Evolutionary conservation across 2,329 filamentous ascomycete species (phyloP).

Genomic region (Nigrograna mackinnonii): DNA sequence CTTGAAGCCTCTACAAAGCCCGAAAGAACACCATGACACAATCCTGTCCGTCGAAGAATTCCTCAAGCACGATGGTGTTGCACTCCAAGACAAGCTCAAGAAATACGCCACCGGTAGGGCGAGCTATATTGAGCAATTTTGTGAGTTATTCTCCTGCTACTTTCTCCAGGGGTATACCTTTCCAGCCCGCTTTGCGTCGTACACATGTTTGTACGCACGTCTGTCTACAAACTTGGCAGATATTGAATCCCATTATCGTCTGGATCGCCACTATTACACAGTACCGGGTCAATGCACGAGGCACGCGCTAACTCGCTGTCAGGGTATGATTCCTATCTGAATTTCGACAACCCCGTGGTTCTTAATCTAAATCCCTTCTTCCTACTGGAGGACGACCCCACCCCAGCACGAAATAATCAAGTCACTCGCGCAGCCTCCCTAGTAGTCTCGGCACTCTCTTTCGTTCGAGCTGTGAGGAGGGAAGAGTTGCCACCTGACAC

Average conservation of each 20-base stretch:
- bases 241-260: constrained; percentile 8
- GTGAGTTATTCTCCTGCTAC: constrained; percentile 65
- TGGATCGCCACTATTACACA: constrained; percentile 5
- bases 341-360: constrained; percentile 96
- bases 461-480: constrained; percentile 88
- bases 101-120: constrained; percentile 88
- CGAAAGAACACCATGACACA: constrained; percentile 82
- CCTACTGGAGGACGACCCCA: constrained; percentile 94
- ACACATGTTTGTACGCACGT: neutral
- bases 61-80: constrained; percentile 76
- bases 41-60: constrained; percentile 82
- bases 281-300: constrained; percentile 8
- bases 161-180: too few relatives aligned
- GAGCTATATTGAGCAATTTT: constrained; percentile 99
- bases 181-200: too few relatives aligned
- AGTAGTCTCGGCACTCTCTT: constrained; percentile 85
- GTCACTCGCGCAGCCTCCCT: constrained; percentile 92
- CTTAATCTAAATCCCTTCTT: constrained; percentile 98
- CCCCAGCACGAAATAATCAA: constrained; percentile 93
- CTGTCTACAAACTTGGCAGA: neutral
- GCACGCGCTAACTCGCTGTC: constrained; percentile 21
- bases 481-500: constrained; percentile 92
- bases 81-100: constrained; percentile 85
- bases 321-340: constrained; percentile 99
- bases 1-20: constrained; percentile 78